phyloP scores from a whole-genome alignment of 2,329 filamentous ascomycete genomes.

The Xylariaceae sp. region DNA sequence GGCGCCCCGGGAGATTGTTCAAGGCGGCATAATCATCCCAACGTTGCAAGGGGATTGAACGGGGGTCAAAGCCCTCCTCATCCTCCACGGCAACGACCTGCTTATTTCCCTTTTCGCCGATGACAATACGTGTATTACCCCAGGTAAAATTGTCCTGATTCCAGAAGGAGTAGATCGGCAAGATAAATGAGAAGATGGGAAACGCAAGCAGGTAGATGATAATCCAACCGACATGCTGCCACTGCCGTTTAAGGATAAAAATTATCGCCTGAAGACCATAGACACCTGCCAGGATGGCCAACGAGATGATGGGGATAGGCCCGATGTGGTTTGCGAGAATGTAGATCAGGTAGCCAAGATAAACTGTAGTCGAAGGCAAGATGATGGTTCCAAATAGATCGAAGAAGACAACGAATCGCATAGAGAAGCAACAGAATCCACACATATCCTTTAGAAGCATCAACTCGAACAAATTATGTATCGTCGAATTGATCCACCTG shows the following conservation, averaged over 20 bases:
- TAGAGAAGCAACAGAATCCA: conserved; percentile 97
- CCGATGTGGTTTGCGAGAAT: conserved; percentile 63
- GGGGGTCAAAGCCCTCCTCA: conserved; percentile 78
- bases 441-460: conserved; percentile 90
- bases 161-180: conserved; percentile 98
- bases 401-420: conserved; percentile 94
- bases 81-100: conserved; percentile 82
- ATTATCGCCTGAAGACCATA: conserved; percentile 96
- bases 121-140: conserved; percentile 97
- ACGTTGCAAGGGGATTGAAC: conserved; percentile 86
- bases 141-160: conserved; percentile 98
- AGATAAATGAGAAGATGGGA: conserved; percentile 85
- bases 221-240: conserved; percentile 99
- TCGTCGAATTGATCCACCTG: conserved; percentile 98
- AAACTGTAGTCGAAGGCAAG: conserved; percentile 81
- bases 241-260: conserved; percentile 94
- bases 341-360: conserved; percentile 86
- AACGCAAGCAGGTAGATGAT: conserved; percentile 96
- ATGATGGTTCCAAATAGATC: conserved; percentile 92
- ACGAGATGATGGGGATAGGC: conserved; percentile 79
- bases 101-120: conserved; percentile 88
- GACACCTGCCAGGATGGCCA: conserved; percentile 83
- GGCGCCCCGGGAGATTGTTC: conserved; percentile 88
- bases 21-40: conserved; percentile 92
- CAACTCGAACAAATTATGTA: conserved; percentile 92